phyloP scores from a whole-genome alignment of 2,329 filamentous ascomycete species.

The Aureobasidium sp. region DNA sequence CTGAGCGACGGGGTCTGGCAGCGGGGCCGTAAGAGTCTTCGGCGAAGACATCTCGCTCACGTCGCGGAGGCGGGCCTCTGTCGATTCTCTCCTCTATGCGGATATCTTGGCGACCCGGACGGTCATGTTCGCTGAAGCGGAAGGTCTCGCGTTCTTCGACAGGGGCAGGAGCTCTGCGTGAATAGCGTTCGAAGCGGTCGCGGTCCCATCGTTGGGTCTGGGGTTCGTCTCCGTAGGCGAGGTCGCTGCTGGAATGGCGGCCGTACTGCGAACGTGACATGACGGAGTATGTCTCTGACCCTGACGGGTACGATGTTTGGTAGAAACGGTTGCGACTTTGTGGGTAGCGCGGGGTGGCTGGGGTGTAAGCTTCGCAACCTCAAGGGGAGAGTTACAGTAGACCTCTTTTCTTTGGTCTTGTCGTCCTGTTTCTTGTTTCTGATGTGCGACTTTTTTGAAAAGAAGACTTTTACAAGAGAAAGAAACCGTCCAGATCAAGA shows the following conservation, averaged over 20 bases:
- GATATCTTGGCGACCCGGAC: constrained; percentile 36
- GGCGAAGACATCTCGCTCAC: constrained; percentile 44
- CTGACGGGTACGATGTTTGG: constrained; percentile 1
- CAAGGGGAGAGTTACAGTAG: background rate
- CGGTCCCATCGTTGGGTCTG: constrained; percentile 42
- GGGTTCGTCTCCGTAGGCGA: constrained; percentile 39
- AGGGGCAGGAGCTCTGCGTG: constrained; percentile 20
- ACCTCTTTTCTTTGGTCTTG: background rate
- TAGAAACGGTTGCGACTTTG: constrained; percentile 7
- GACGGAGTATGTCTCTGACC: background rate
- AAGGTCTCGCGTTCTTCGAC: constrained; percentile 36
- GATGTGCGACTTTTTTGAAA: background rate
- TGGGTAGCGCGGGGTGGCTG: constrained; percentile 6
- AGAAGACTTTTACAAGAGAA: background rate
- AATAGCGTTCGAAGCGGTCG: constrained; percentile 43
- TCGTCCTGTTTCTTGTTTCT: background rate
- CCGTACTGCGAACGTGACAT: constrained; percentile 12
- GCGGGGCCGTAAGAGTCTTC: constrained; percentile 40
- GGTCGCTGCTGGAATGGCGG: constrained; percentile 34
- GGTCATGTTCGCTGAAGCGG: constrained; percentile 32
- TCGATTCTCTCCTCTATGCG: constrained; percentile 36
- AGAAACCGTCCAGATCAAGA: background rate
- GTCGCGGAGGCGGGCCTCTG: constrained; percentile 24
- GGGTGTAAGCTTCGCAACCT: background rate
- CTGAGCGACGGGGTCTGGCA: constrained; percentile 30